Conservation (phyloP, 345 rosid genomes). For the thale cress (Arabidopsis thaliana) region DNA sequence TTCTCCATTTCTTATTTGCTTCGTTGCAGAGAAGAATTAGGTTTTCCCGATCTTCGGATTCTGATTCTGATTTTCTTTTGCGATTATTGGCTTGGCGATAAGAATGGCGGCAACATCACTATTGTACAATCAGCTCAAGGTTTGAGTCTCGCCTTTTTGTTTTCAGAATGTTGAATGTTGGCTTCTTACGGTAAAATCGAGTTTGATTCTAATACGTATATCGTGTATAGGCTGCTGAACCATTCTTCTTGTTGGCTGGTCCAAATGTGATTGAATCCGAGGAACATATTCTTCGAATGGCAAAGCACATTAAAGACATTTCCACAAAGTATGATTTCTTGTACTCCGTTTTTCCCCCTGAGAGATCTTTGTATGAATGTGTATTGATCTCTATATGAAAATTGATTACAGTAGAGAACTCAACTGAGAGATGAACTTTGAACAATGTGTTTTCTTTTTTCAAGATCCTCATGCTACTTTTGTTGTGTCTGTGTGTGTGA, state of each 20-base stretch:
- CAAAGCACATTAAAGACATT: constrained; percentile 68
- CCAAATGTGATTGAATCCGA: constrained; percentile 98
- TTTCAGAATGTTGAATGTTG: not conserved
- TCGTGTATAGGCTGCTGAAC: constrained; percentile 69
- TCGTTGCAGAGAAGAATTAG: constrained; percentile 12
- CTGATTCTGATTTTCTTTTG: constrained; percentile 2
- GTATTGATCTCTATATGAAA: not conserved
- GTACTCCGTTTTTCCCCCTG: not conserved
- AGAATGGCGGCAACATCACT: constrained; percentile 57
- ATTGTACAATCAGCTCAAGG: constrained; percentile 78
- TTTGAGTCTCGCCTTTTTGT: constrained; percentile 20
- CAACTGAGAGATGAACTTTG: constrained; percentile 2
- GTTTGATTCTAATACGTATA: constrained; percentile 11
- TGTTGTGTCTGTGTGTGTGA: constrained; percentile 17
- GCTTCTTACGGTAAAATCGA: not conserved
- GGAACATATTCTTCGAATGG: constrained; percentile 83
- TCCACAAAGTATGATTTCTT: constrained; percentile 61
- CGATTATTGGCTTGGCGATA: constrained; percentile 13
- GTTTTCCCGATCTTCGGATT: not conserved
- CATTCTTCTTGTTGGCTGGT: constrained; percentile 91
- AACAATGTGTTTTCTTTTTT: constrained; percentile 2
- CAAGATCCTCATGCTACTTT: constrained; percentile 15
- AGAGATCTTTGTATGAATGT: constrained; percentile 10
- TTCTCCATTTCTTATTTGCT: constrained; percentile 11
- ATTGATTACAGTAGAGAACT: not conserved